These are phyloP conservation scores for Phytophthora macrochlamydospora DNA, from an alignment of 352 stramenopile genomes.

Conservation along the genomic window DNA sequence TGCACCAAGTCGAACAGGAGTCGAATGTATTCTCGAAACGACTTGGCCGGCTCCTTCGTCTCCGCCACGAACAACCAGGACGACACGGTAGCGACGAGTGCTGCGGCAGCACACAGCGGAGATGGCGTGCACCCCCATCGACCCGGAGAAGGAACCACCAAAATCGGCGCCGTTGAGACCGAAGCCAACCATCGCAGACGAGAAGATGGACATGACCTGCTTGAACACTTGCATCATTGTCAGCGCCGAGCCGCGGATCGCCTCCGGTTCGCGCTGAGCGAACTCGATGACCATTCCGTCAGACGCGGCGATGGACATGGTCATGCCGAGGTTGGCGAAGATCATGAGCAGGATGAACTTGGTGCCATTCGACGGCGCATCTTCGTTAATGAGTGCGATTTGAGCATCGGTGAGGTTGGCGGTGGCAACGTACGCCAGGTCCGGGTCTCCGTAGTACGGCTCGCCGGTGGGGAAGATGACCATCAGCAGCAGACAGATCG, in stretches of 20 bases:
- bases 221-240: constrained; percentile 52
- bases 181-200: constrained; percentile 58
- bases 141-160: constrained; percentile 48
- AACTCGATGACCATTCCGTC: constrained; percentile 60
- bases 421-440: constrained; percentile 26
- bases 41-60: constrained; percentile 17
- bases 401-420: constrained; percentile 41
- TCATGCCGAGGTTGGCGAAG: constrained; percentile 52
- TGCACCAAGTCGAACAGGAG: constrained; percentile 54
- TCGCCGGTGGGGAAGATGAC: constrained; percentile 32
- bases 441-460: constrained; percentile 39
- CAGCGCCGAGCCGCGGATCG: constrained; percentile 47
- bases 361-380: constrained; percentile 42
- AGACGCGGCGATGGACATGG: constrained; percentile 49
- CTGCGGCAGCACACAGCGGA: constrained; percentile 37
- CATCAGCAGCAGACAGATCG: constrained; percentile 39
- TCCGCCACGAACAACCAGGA: constrained; percentile 55
- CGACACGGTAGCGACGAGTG: constrained; percentile 30
- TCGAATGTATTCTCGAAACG: constrained; percentile 19
- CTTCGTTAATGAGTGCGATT: constrained; percentile 42
- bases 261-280: constrained; percentile 54
- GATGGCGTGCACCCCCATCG: constrained; percentile 51
- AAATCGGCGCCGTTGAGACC: constrained; percentile 55
- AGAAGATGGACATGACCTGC: constrained; percentile 43
- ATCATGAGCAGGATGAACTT: constrained; percentile 69